A percentile compares a stretch with the other conserved stretches of the same genome.
These are phyloP conservation scores for Auxenochlorella pyrenoidosa DNA, from an alignment of 139 green algal genomes.

Conservation along the genomic window DNA sequence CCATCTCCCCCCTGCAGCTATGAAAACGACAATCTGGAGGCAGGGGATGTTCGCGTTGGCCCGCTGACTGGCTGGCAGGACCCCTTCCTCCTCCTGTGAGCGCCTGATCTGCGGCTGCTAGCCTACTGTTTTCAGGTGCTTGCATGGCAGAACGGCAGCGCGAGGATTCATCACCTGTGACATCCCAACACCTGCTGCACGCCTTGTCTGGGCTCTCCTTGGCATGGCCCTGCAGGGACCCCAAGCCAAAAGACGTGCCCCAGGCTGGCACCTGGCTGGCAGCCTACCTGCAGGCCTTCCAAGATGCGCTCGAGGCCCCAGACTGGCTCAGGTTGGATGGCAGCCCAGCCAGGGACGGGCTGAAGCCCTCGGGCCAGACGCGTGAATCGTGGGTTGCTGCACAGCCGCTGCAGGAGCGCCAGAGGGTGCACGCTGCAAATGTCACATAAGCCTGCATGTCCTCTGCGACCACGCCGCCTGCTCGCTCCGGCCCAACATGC, in stretches of 20 bases:
- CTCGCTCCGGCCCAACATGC: neutral
- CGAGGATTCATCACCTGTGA: no score
- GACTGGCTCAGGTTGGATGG: slow-evolving; percentile 28
- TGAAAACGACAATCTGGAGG: slow-evolving; percentile 70
- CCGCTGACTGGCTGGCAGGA: slow-evolving; percentile 28
- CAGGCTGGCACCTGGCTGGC: slow-evolving; percentile 10
- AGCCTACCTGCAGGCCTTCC: slow-evolving; percentile 33
- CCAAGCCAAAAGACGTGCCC: slow-evolving; percentile 4
- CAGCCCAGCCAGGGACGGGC: no score
- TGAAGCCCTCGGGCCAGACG: no score
- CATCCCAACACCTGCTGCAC: no score
- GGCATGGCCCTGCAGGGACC: neutral
- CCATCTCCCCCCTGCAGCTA: neutral
- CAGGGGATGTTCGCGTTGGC: slow-evolving; percentile 29
- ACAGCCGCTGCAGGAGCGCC: no score
- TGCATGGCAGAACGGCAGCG: no score
- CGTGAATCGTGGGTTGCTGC: no score
- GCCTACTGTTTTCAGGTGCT: no score
- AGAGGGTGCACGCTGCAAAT: no score
- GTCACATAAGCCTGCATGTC: no score
- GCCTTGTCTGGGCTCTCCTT: neutral
- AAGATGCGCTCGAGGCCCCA: slow-evolving; percentile 36
- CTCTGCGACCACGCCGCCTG: no score
- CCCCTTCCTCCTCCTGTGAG: slow-evolving; percentile 41
- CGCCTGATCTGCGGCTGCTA: neutral